Percentiles rank a stretch among this genome's conserved stretches.
These are phyloP conservation scores for Pleurotus tuber-regium DNA, from an alignment of 768 basidiomycete species.

Conservation along the genomic window DNA sequence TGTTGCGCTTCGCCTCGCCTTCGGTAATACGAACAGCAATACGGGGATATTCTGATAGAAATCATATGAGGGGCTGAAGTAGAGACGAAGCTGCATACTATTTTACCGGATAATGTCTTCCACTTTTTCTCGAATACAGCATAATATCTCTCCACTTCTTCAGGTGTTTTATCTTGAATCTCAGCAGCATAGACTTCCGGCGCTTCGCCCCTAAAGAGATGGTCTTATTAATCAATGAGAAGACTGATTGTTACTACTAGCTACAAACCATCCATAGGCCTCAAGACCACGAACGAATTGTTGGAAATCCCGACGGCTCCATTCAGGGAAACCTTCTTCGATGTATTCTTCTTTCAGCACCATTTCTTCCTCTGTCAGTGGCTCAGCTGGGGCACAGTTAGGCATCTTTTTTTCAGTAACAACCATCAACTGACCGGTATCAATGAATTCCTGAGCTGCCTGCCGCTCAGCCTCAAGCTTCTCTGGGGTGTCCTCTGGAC, in stretches of 20 bases:
- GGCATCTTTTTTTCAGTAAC: background rate
- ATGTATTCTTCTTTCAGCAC: conserved; percentile 77
- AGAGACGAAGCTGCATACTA: background rate
- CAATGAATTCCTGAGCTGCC: conserved; percentile 83
- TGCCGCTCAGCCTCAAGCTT: conserved; percentile 77
- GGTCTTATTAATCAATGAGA: no score
- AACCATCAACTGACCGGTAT: conserved; percentile 54
- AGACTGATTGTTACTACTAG: no score
- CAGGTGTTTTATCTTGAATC: conserved; percentile 79
- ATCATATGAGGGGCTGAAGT: background rate
- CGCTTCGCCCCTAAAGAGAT: conserved; percentile 56
- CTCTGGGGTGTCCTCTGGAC: conserved; percentile 78
- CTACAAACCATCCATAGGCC: conserved; percentile 74
- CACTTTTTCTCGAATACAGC: conserved; percentile 87
- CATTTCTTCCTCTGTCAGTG: conserved; percentile 85
- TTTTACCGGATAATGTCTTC: conserved; percentile 75
- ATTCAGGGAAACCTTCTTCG: conserved; percentile 80
- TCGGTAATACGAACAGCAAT: conserved; percentile 82
- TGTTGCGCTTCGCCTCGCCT: conserved; percentile 88
- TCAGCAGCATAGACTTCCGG: conserved; percentile 73
- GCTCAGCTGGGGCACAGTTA: conserved; percentile 58
- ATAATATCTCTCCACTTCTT: conserved; percentile 78
- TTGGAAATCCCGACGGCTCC: conserved; percentile 93
- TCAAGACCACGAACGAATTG: conserved; percentile 70
- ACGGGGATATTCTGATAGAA: conserved; percentile 66